phyloP scores from a whole-genome alignment of 2,329 filamentous ascomycete species.

The Fusarium scirpi region DNA sequence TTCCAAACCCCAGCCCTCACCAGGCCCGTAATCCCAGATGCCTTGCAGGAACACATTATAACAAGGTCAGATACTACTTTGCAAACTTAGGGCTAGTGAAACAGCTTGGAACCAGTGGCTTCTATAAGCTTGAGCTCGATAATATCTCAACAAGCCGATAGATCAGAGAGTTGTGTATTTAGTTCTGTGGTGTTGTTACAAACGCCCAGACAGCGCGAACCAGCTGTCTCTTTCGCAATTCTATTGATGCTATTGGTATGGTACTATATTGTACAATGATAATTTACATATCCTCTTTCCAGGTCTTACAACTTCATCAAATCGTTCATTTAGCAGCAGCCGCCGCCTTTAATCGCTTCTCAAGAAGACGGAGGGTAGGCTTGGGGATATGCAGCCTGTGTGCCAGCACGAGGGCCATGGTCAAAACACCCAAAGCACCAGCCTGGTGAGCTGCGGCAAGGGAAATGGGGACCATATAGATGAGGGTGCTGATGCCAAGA shows the following conservation, averaged over 20 bases:
- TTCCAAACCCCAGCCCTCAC: not conserved
- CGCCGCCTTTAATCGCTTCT: constrained; percentile 59
- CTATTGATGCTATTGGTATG: constrained; percentile 30
- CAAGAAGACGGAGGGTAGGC: constrained; percentile 70
- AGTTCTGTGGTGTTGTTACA: not conserved
- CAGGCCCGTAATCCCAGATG: not conserved
- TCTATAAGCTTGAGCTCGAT: not conserved
- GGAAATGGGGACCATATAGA: constrained; percentile 92
- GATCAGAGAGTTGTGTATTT: not conserved
- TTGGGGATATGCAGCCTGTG: constrained; percentile 81
- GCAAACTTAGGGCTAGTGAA: not conserved
- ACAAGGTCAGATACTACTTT: not conserved
- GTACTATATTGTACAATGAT: constrained; percentile 45
- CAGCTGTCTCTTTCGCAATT: constrained; percentile 23
- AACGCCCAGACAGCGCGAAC: constrained; percentile 14
- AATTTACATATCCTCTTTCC: constrained; percentile 37
- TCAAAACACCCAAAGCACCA: constrained; percentile 85
- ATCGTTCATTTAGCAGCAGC: constrained; percentile 31
- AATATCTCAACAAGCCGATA: not conserved
- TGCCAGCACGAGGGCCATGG: constrained; percentile 82
- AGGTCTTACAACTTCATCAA: constrained; percentile 28
- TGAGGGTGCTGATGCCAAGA: constrained; percentile 88
- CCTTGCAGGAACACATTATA: not conserved
- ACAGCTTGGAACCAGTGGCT: not conserved
- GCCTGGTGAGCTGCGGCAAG: constrained; percentile 94